phyloP scores from a whole-genome alignment of 495 filamentous ascomycete genomes.

The Penicillium argentinense region DNA sequence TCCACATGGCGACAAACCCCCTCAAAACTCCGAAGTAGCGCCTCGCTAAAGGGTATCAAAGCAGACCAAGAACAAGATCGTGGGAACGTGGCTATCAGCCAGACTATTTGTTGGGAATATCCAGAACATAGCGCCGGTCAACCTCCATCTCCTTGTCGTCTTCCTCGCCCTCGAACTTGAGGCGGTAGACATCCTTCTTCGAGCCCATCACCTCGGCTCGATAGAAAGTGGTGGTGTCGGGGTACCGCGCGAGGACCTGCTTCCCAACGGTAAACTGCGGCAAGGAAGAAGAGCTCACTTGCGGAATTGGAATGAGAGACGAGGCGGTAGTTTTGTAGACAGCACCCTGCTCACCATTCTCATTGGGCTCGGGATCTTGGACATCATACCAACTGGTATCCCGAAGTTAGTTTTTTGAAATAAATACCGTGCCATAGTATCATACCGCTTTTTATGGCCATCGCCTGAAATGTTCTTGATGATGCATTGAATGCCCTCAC shows the following conservation, averaged over 20 bases:
- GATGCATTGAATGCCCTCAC: constrained; percentile 81
- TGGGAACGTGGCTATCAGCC: constrained; percentile 7
- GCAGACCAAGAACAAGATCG: constrained; percentile 22
- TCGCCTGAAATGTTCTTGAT: constrained; percentile 83
- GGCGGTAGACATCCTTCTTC: constrained; percentile 60
- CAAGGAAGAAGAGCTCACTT: constrained; percentile 51
- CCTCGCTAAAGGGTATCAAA: constrained; percentile 34
- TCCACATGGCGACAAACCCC: neutral
- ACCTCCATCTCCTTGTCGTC: constrained; percentile 80
- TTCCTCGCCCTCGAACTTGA: constrained; percentile 87
- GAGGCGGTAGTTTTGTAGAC: constrained; percentile 77
- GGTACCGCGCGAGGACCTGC: constrained; percentile 79
- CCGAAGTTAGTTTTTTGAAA: neutral
- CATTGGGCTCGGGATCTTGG: constrained; percentile 87
- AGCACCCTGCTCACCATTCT: constrained; percentile 66
- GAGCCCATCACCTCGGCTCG: constrained; percentile 84
- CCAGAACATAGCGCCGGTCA: constrained; percentile 75
- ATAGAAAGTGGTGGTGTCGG: constrained; percentile 96
- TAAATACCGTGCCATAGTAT: neutral
- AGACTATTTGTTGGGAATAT: constrained; percentile 57
- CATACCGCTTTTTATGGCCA: constrained; percentile 73
- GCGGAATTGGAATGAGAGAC: constrained; percentile 82
- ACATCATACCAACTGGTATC: constrained; percentile 70
- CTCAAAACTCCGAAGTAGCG: constrained; percentile 27
- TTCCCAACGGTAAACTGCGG: constrained; percentile 75